Conservation (phyloP, 495 filamentous ascomycete genomes). For the Bathelium albidoporum region DNA sequence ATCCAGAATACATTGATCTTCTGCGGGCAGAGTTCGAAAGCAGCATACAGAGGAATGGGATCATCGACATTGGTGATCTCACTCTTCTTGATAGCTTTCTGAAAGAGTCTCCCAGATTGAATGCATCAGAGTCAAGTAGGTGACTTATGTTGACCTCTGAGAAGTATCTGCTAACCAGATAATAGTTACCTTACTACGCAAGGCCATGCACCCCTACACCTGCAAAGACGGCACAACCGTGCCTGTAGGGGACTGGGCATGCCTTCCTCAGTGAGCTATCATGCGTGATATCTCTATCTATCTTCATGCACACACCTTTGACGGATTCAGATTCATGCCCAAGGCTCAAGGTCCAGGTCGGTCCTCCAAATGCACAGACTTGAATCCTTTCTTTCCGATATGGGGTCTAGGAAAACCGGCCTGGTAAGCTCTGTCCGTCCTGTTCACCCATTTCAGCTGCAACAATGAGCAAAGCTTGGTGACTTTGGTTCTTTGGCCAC, state of each 20-base stretch:
- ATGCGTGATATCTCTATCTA: slow-evolving; percentile 14
- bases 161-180: background rate
- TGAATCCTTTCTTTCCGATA: slow-evolving; percentile 16
- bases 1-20: background rate
- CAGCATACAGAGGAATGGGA: too few species aligned
- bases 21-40: too few species aligned
- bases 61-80: too few species aligned
- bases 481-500: too few species aligned
- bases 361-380: slow-evolving; percentile 13
- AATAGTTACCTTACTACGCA: slow-evolving; percentile 21
- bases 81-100: slow-evolving; percentile 34
- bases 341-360: background rate
- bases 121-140: slow-evolving; percentile 22
- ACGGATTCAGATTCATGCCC: background rate
- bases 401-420: slow-evolving; percentile 24
- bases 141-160: background rate
- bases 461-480: background rate
- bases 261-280: slow-evolving; percentile 18
- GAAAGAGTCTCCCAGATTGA: slow-evolving; percentile 30
- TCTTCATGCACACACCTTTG: slow-evolving; percentile 12
- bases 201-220: slow-evolving; percentile 19
- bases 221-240: slow-evolving; percentile 26
- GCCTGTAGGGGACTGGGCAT: slow-evolving; percentile 22
- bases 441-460: background rate
- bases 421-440: background rate